Evolutionary conservation across 2,329 filamentous ascomycete species (phyloP), one percentile per base, ranked within the genome.

Genomic region (Microthyrium microscopicum): DNA sequence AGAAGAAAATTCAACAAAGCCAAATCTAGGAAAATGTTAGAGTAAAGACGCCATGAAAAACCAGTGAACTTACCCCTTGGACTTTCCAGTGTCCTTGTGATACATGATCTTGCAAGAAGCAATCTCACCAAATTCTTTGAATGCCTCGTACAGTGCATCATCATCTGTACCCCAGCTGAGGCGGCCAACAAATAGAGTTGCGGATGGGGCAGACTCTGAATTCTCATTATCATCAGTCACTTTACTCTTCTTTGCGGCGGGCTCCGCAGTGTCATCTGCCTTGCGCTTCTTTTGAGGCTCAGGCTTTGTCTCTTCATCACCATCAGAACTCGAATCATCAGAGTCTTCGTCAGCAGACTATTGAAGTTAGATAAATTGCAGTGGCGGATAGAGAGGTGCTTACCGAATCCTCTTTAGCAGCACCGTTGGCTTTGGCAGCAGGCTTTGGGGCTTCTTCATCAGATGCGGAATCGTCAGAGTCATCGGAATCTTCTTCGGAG

Each of bases 91-190:
- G 36, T 76, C 72, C 55, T 77, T 77, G 62, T 92, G 82, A 46
- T 74, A 85, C 54, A 93, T 80, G 50, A 93, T 74, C 46, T 82
- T 8, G 26, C 36, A 77, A 42, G 75, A 77, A 47, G 64, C 60
- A 36, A 91, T 66, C 49, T 77, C 77, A 42, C 76, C 77, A 48
- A 77, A 87, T 41, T 70, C 60, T 62, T 84, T 71, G 62, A 94
- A 93, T 54, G 87, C 78, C 47, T 77, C 69, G 44, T 70, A 67
- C 42, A 94, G 73, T 60, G 71, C 72, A 42, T 84, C 73, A 56
- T 93, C 85, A 46, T 91, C 81, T 34, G 93, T 66, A 52, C 76
- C 81, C 84, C 84, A 94, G 58, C 80, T 83, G 42, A 94, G 66
- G 64, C 83, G 87, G 46, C 85, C 85, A 43, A 84, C 73, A 57